Evolutionary conservation across 768 basidiomycete genomes (phyloP), one percentile per base, ranked within the genome.

Genomic region (Hortiboletus campestris): DNA sequence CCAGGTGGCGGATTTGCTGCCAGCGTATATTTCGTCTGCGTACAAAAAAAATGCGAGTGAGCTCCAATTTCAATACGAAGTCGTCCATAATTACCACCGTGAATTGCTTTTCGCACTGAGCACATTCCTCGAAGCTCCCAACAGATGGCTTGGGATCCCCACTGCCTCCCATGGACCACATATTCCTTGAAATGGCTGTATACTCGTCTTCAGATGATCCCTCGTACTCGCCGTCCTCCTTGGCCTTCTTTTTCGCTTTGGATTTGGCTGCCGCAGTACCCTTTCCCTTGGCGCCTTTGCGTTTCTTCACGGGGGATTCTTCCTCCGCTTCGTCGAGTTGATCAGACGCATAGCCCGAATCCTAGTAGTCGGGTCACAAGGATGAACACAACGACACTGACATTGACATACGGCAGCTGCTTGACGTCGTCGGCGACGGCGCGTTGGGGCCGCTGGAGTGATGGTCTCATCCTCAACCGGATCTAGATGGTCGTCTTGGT

Each of bases 11-110:
- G 79, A 42, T 80, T 80, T 8, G 85, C 84, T 7, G 91, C 82
- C 60, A 90, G 74, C 0, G 95, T 97, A 65, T 96, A 98, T 64
- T 84, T 87, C 2, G 91, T 94, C 94, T 95, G 41, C 17, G 2
- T 5, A 36, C 22, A 34, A 42, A 36, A 11, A n/a, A 42, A 17
- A 34, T 36, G 31, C 1, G 14, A 25, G 20, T 53, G 9, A 60
- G 35, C 22, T 40, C 35, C 38, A 13, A 39, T 14, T 20, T 11
- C 8, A 35, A 38, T n/a, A 47, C 7, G 8, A 55, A 34, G 48
- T 12, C 35, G 34, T 31, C 31, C 7, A 29, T 16, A 80, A 85
- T 54, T 70, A 97, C 96, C 66, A 95, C 89, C 16, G 91, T 92
- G 67, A 96, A 97, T 61, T 87, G 84, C 55, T 89, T 86, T 48